phyloP scores from a whole-genome alignment of 352 stramenopile species.

The Phytopythium oedochilum region DNA sequence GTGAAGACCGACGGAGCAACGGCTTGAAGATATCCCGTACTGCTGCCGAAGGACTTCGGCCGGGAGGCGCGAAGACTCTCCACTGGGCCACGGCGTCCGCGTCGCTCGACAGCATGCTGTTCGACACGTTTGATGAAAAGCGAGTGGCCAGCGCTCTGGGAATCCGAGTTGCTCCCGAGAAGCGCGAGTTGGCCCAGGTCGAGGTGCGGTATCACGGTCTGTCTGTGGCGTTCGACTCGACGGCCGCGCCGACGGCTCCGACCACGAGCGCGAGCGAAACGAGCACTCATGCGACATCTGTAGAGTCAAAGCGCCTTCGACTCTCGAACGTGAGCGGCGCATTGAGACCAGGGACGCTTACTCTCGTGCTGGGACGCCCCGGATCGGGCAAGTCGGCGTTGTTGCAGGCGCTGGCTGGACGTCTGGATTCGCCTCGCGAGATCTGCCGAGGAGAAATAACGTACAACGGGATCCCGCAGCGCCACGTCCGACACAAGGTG shows the following conservation, averaged over 20 bases:
- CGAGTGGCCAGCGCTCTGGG: too few species aligned
- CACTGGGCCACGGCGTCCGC: background rate
- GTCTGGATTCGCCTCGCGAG: slow-evolving; percentile 15
- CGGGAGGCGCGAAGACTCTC: too few species aligned
- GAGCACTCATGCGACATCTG: background rate
- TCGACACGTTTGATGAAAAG: too few species aligned
- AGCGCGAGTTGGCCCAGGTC: background rate
- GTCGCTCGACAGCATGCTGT: background rate
- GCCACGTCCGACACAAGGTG: slow-evolving; percentile 28
- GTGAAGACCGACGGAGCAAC: too few species aligned
- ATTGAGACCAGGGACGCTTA: slow-evolving; percentile 38
- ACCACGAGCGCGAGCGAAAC: background rate
- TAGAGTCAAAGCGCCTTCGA: background rate
- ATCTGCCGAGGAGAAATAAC: slow-evolving; percentile 24
- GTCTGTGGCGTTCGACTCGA: background rate
- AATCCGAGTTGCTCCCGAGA: too few species aligned
- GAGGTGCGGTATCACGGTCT: background rate
- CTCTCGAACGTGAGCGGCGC: background rate
- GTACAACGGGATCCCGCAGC: slow-evolving; percentile 33
- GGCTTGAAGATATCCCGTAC: too few species aligned
- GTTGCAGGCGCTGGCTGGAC: slow-evolving; percentile 35
- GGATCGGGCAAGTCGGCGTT: slow-evolving; percentile 39
- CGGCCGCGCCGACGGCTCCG: background rate
- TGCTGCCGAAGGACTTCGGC: too few species aligned
- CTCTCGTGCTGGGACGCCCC: slow-evolving; percentile 38